Base-by-base conservation (phyloP, 495 filamentous ascomycete species). In the Chaetomium tenue region DNA sequence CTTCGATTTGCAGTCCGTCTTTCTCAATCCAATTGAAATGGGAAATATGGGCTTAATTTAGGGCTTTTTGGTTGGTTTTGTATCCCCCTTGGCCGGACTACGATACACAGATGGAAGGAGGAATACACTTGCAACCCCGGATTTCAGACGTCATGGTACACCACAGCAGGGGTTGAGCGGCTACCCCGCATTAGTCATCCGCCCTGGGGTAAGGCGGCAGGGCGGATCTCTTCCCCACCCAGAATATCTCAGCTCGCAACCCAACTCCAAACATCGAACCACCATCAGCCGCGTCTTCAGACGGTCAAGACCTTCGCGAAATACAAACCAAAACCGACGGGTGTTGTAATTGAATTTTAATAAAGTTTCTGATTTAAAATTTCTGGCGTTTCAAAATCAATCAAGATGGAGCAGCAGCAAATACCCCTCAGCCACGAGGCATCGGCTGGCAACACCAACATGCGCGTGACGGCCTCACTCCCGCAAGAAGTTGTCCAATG, bases 401-500 rank as follows among this genome's bases (percentile, higher is more conserved):
- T 28, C 28, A 40, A 64, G 39, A 79, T 80, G 79, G 75, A 81
- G 67, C 76, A 79, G 60, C 77, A 79, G 59, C 77, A 80, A 71
- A 78, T 81, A 69, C 86, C 88, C n/a, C 82, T 92, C 60, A 89
- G 86, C 54, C 87, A 90, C 76, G 88, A 91, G 76, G 83, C 88
- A 30, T 91, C 89, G 3, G 87, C 87, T 54, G 88, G 87, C 54
- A 82, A 87, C 28, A 90, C 86, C 22, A 84, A 91, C 74, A 88
- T 85, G 57, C 86, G 87, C 72, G 76, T 87, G 61, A 88, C 87
- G 26, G 79, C 80, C 54, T 81, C 84, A 9, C 84, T 97, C 13
- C 94, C 93, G 4, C 73, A 82, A 0, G 92, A 97, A 75, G 94
- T 98, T 48, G 84, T 93, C 16, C 83, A 91, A 67, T 96, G 92